These are phyloP conservation scores for Colletotrichum cordylinicola DNA, from an alignment of 2,329 filamentous ascomycete species.

Conservation along the genomic window DNA sequence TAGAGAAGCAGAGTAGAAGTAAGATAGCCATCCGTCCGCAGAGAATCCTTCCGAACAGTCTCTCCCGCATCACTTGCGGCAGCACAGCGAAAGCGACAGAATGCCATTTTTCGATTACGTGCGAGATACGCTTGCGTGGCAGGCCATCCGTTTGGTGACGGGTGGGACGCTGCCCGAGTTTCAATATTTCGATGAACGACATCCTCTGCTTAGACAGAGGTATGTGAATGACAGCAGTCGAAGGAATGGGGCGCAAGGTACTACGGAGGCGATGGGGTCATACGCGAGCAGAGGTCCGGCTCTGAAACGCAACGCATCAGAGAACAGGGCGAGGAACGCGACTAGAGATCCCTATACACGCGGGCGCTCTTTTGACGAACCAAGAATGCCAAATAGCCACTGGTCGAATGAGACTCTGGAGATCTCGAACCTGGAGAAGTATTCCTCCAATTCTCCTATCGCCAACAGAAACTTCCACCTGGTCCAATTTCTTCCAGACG, in stretches of 20 bases:
- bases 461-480: background rate
- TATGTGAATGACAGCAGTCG: background rate
- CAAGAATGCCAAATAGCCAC: background rate
- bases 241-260: background rate
- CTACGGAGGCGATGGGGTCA: background rate
- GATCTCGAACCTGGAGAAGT: background rate
- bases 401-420: background rate
- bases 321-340: background rate
- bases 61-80: background rate
- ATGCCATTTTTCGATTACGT: slow-evolving; percentile 14
- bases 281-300: background rate
- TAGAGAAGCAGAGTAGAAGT: background rate
- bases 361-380: background rate
- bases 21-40: background rate
- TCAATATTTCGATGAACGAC: slow-evolving; percentile 13
- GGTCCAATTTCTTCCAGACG: slow-evolving; percentile 17
- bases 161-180: background rate
- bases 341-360: background rate
- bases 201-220: slow-evolving; percentile 1
- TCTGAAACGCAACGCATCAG: background rate
- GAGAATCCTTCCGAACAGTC: background rate
- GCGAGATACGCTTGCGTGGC: slow-evolving; percentile 14
- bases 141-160: background rate
- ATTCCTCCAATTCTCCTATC: background rate
- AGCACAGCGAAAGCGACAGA: background rate